These are phyloP conservation scores for Sarocladium strictum DNA, from an alignment of 2,329 filamentous ascomycete genomes.

Conservation along the genomic window DNA sequence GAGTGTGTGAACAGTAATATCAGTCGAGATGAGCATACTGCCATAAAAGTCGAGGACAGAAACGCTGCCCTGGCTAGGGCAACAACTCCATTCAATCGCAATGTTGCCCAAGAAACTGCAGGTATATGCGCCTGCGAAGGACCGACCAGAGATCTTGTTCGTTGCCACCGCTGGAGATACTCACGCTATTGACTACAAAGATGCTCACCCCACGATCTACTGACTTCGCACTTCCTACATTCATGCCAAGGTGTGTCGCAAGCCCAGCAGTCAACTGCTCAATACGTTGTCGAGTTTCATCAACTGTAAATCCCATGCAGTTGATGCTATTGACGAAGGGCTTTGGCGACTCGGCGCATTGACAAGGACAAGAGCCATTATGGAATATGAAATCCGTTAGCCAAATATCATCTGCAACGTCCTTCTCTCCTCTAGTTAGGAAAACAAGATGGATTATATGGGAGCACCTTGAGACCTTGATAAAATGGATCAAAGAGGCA, in stretches of 20 bases:
- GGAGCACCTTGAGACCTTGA: background rate
- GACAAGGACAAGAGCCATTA: background rate
- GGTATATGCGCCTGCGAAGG: slow-evolving; percentile 10
- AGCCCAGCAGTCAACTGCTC: background rate
- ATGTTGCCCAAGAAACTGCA: slow-evolving; percentile 10
- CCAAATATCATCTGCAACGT: background rate
- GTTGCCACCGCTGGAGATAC: no score
- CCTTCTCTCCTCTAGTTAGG: background rate
- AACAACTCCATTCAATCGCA: slow-evolving; percentile 11
- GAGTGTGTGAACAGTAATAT: no score
- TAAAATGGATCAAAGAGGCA: background rate
- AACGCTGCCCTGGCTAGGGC: slow-evolving; percentile 11
- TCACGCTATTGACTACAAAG: slow-evolving; percentile 13
- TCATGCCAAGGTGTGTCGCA: background rate
- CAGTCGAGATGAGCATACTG: no score
- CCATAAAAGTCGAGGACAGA: no score
- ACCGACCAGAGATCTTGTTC: no score
- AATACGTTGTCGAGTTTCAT: background rate
- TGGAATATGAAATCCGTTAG: background rate
- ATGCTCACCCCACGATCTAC: slow-evolving; percentile 11
- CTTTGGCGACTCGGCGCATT: background rate
- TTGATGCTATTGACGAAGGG: background rate
- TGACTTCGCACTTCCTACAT: background rate
- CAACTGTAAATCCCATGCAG: background rate
- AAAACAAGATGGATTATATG: background rate